Conservation (phyloP, 495 filamentous ascomycete genomes). For the Tricharina praecox region DNA sequence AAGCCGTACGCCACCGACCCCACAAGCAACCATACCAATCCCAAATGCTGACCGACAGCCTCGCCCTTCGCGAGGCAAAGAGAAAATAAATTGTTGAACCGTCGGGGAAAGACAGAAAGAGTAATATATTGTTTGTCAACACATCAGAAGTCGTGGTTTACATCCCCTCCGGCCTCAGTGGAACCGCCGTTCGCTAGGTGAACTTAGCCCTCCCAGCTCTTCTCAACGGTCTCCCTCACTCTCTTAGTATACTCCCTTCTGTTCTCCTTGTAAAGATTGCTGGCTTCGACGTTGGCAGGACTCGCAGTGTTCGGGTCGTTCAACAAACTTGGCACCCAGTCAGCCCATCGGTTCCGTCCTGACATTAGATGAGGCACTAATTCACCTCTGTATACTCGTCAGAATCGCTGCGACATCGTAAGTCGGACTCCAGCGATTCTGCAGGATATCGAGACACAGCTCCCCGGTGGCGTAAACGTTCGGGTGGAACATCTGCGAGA, state of each 20-base stretch:
- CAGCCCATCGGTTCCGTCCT: background rate
- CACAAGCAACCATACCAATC: background rate
- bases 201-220: constrained; percentile 84
- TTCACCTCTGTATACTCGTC: constrained; percentile 92
- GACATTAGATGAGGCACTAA: background rate
- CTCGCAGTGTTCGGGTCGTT: constrained; percentile 97
- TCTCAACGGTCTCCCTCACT: constrained; percentile 92
- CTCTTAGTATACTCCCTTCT: constrained; percentile 89
- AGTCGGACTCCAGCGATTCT: constrained; percentile 97
- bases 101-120: background rate
- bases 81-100: background rate
- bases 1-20: too few species aligned
- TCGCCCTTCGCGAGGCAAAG: background rate
- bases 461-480: constrained; percentile 97
- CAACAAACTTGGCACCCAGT: constrained; percentile 48
- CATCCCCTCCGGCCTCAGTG: too few species aligned
- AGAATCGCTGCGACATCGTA: constrained; percentile 96
- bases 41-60: background rate
- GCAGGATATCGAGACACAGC: constrained; percentile 89
- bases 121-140: background rate
- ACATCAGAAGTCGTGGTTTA: too few species aligned
- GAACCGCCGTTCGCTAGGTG: too few species aligned
- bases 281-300: constrained; percentile 93
- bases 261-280: constrained; percentile 97
- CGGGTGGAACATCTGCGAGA: constrained; percentile 97